Percentiles rank a stretch among this genome's conserved stretches.
Evolutionary conservation across 176 grass and related monocot genomes (phyloP).

Genomic region (Tillandsia fasciculata): DNA sequence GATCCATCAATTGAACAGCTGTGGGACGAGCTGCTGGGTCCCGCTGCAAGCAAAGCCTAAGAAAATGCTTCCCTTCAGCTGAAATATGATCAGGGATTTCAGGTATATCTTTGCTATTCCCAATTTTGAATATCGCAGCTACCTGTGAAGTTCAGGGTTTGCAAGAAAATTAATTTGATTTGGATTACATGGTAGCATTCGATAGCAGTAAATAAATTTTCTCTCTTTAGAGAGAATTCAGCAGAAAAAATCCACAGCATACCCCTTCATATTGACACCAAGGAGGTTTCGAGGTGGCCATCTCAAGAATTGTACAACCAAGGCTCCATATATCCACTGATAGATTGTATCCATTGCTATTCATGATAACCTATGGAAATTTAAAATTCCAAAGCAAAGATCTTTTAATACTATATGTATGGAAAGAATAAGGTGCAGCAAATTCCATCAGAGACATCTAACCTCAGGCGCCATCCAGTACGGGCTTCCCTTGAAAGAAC

Average conservation of each 20-base stretch:
- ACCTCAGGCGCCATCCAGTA: conserved; percentile 99
- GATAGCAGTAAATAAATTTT: neutral
- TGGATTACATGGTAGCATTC: neutral
- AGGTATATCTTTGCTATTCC: conserved; percentile 94
- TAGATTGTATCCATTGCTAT: conserved; percentile 69
- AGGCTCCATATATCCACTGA: conserved; percentile 96
- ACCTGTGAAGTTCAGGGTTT: conserved; percentile 47
- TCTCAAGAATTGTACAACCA: conserved; percentile 93
- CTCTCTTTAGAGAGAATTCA: conserved; percentile 16
- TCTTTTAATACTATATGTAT: neutral
- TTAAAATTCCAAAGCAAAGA: conserved; percentile 2
- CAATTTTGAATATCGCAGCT: conserved; percentile 99
- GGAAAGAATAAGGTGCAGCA: neutral
- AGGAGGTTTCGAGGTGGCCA: conserved; percentile 92
- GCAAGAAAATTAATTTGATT: conserved; percentile 1
- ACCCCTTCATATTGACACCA: conserved; percentile 95
- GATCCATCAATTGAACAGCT: conserved; percentile 66
- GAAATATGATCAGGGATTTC: conserved; percentile 74
- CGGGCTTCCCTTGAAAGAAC: conserved; percentile 95
- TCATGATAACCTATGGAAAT: conserved; percentile 79
- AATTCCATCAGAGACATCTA: conserved; percentile 11
- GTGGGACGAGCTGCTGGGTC: conserved; percentile 59
- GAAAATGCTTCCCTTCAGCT: conserved; percentile 60
- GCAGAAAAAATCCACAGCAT: conserved; percentile 30
- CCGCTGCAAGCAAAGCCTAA: conserved; percentile 67